Conservation (phyloP, 768 basidiomycete species). For the Boletus coccyginus region DNA sequence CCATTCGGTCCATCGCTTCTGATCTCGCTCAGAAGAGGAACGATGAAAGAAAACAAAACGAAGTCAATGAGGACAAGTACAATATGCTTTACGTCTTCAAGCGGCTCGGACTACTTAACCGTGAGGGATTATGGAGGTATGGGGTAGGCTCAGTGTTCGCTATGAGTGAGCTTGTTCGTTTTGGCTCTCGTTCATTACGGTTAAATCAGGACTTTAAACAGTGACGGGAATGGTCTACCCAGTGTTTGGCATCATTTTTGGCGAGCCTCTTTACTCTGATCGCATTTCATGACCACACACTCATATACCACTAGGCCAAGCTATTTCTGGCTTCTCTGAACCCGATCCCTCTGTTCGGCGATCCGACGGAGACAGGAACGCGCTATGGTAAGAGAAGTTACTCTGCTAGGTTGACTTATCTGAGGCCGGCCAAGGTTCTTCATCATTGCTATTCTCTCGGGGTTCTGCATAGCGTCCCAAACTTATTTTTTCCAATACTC, state of each 20-base stretch:
- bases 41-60: conserved; percentile 31
- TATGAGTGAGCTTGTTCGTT: conserved; percentile 26
- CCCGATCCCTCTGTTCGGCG: conserved; percentile 41
- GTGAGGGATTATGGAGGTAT: conserved; percentile 58
- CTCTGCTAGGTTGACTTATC: conserved; percentile 2
- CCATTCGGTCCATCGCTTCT: conserved; percentile 57
- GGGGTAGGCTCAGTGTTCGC: conserved; percentile 55
- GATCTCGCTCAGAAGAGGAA: conserved; percentile 58
- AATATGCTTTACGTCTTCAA: conserved; percentile 59
- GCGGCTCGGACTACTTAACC: conserved; percentile 66
- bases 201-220: neutral
- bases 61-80: conserved; percentile 36
- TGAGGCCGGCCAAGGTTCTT: conserved; percentile 55
- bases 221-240: conserved; percentile 68
- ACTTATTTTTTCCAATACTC: conserved; percentile 67
- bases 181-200: neutral
- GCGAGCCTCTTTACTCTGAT: conserved; percentile 17
- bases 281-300: neutral
- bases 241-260: conserved; percentile 66
- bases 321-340: conserved; percentile 55
- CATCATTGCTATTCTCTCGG: conserved; percentile 71
- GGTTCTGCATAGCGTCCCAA: conserved; percentile 59
- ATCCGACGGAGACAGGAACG: conserved; percentile 62
- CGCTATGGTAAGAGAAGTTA: conserved; percentile 49
- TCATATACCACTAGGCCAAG: conserved; percentile 41